A percentile compares a stretch with the other conserved stretches of the same genome.
phyloP scores from a whole-genome alignment of 2,329 filamentous ascomycete species.

The Ciborinia camelliae region DNA sequence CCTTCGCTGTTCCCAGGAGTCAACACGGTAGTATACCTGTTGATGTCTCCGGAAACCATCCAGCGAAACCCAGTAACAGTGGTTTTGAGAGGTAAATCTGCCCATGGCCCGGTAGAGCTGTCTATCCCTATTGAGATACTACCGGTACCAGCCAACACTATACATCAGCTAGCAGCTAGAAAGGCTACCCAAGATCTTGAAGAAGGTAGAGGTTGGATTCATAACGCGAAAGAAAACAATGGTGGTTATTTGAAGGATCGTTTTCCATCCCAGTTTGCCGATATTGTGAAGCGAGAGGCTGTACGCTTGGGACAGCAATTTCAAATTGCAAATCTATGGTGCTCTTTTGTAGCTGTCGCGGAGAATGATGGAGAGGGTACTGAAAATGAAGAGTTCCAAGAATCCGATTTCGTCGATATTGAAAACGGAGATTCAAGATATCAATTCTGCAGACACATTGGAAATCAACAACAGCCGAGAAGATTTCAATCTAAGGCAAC shows the following conservation, averaged over 20 bases:
- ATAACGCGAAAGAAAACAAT: slow-evolving; percentile 46
- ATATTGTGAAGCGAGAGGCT: slow-evolving; percentile 62
- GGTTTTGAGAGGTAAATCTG: slow-evolving; percentile 54
- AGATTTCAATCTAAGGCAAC: not conserved
- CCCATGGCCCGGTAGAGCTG: slow-evolving; percentile 57
- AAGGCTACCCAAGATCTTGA: slow-evolving; percentile 68
- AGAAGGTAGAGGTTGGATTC: slow-evolving; percentile 65
- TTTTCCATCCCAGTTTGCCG: slow-evolving; percentile 50
- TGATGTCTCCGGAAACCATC: slow-evolving; percentile 53
- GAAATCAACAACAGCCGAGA: not conserved
- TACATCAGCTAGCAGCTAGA: slow-evolving; percentile 68
- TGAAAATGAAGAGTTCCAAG: not conserved
- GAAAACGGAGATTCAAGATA: not conserved
- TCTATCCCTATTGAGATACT: slow-evolving; percentile 59
- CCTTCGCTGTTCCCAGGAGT: slow-evolving; percentile 65
- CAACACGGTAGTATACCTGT: slow-evolving; percentile 61
- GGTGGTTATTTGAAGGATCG: slow-evolving; percentile 47
- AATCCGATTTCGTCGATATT: not conserved
- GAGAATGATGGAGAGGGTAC: slow-evolving; percentile 34
- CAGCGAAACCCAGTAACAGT: slow-evolving; percentile 51
- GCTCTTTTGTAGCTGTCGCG: slow-evolving; percentile 68
- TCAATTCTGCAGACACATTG: not conserved
- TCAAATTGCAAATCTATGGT: slow-evolving; percentile 67
- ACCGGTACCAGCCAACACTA: slow-evolving; percentile 47
- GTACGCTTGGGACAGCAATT: slow-evolving; percentile 63